A percentile compares a stretch with the other conserved stretches of the same genome.
Evolutionary conservation across 352 stramenopile genomes (phyloP).

Genomic region (Pythium plurisporium): DNA sequence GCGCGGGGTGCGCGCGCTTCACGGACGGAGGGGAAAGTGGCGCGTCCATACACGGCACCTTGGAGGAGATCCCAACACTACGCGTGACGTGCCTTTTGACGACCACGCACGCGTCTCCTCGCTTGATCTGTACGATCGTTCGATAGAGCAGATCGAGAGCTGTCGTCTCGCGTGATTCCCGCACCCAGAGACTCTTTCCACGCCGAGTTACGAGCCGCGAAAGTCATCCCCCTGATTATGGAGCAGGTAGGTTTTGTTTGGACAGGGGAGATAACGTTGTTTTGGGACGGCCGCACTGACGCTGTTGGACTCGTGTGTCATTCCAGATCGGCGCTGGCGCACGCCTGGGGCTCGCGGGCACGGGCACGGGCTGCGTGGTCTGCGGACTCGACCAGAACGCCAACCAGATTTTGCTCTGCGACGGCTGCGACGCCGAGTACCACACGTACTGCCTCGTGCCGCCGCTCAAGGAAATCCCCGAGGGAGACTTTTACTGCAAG

Average conservation of each 20-base stretch:
- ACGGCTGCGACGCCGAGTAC: constrained; percentile 85
- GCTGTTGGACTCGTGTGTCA: background rate
- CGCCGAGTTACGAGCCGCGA: background rate
- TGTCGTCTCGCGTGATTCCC: background rate
- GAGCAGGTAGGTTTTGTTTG: constrained; percentile 6
- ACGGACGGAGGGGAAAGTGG: background rate
- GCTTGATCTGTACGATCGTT: background rate
- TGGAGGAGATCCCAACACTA: background rate
- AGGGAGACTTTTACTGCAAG: constrained; percentile 81
- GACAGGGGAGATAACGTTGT: too few relatives aligned
- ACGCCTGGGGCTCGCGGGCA: background rate
- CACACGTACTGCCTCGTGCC: constrained; percentile 82
- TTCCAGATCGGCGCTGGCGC: background rate
- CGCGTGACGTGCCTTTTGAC: background rate
- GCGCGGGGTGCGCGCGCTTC: background rate
- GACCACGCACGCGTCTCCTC: background rate
- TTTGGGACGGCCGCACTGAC: background rate
- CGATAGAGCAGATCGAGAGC: constrained; percentile 15
- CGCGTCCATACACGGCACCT: background rate
- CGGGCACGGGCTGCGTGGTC: constrained; percentile 43
- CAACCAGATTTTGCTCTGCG: constrained; percentile 78
- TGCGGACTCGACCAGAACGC: constrained; percentile 71
- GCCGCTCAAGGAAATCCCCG: constrained; percentile 63
- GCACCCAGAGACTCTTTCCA: background rate
- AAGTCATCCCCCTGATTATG: background rate